phyloP scores from a whole-genome alignment of 106 monocot species.

The Dioscorea alata region DNA sequence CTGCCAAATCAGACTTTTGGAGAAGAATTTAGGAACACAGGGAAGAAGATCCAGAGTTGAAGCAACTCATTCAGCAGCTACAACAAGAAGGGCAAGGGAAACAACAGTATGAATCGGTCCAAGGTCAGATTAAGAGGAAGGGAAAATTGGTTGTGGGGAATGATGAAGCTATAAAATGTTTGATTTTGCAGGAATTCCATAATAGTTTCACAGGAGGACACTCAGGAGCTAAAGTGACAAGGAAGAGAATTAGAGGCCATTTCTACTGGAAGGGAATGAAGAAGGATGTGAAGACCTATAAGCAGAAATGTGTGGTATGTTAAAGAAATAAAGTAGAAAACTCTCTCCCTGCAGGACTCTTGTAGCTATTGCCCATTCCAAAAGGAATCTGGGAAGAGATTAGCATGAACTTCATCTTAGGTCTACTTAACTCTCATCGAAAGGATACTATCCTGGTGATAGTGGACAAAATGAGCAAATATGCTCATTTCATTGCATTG shows the following conservation, averaged over 20 bases:
- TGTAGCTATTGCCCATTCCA: background rate
- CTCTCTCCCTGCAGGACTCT: background rate
- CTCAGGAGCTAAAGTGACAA: background rate
- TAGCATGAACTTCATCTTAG: background rate
- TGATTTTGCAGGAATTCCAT: background rate
- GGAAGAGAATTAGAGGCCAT: background rate
- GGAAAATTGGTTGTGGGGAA: background rate
- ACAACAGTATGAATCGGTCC: too few species aligned
- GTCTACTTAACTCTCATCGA: background rate
- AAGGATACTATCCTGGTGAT: too few species aligned
- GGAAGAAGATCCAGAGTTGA: too few species aligned
- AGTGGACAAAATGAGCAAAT: too few species aligned
- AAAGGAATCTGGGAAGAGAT: background rate
- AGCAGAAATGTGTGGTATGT: background rate
- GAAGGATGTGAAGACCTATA: background rate
- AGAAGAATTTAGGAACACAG: too few species aligned
- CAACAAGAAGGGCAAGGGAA: too few species aligned
- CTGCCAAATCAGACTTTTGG: too few species aligned
- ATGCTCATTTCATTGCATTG: too few species aligned
- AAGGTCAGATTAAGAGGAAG: too few species aligned
- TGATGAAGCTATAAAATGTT: too few species aligned
- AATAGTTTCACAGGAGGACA: background rate
- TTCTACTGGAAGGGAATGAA: too few species aligned
- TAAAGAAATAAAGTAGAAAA: background rate
- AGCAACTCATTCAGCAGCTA: too few species aligned